Evolutionary conservation across 2,329 filamentous ascomycete genomes (phyloP).

Genomic region (Alternaria rosae): DNA sequence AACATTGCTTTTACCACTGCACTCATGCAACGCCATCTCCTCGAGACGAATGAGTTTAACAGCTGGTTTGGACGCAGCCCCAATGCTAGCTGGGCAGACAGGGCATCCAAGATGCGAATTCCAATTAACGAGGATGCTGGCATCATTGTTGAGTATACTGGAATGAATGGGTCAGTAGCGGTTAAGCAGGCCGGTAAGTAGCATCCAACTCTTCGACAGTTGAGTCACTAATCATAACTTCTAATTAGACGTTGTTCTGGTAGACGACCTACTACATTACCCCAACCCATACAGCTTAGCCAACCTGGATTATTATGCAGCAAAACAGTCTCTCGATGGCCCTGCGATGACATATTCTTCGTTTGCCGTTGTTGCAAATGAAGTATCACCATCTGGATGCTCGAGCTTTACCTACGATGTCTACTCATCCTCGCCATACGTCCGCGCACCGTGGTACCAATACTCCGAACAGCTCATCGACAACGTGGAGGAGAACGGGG

Average conservation of each 20-base stretch:
- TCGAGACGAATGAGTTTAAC: slow-evolving; percentile 65
- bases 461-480: slow-evolving; percentile 74
- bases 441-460: slow-evolving; percentile 72
- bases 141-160: slow-evolving; percentile 69
- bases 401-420: slow-evolving; percentile 72
- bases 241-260: slow-evolving; percentile 65
- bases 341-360: slow-evolving; percentile 78
- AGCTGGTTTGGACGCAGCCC: slow-evolving; percentile 60
- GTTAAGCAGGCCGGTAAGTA: slow-evolving; percentile 68
- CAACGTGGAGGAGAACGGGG: slow-evolving; percentile 66
- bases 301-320: slow-evolving; percentile 74
- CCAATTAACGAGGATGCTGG: slow-evolving; percentile 62
- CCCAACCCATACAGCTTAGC: slow-evolving; percentile 62
- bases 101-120: slow-evolving; percentile 64
- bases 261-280: slow-evolving; percentile 70
- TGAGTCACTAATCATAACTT: background rate
- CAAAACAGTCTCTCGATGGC: slow-evolving; percentile 71
- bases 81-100: slow-evolving; percentile 67
- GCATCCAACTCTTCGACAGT: background rate
- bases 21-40: slow-evolving; percentile 64
- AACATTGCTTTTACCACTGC: slow-evolving; percentile 75
- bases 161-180: slow-evolving; percentile 70
- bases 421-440: slow-evolving; percentile 69
- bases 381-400: slow-evolving; percentile 71
- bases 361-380: slow-evolving; percentile 71